Base-by-base conservation (phyloP, 208 protist genomes). In the Leishmania braziliensis region DNA sequence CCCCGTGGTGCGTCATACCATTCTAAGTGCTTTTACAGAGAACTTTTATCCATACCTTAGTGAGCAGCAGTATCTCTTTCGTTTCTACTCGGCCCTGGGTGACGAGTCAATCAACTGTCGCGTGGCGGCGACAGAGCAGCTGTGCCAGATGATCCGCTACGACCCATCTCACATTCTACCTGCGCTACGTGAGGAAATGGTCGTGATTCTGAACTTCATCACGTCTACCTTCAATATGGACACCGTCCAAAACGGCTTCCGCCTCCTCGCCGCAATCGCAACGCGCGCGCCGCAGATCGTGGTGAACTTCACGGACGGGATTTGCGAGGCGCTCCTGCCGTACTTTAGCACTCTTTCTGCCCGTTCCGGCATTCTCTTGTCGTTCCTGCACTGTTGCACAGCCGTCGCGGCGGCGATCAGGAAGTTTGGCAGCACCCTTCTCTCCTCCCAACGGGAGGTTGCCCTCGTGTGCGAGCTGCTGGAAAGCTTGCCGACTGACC, bases 31-130 rank as follows among this genome's bases (percentile, higher is more conserved):
- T 50, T 96, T 97, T 78, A 95, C 90, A 6, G 86, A 86, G 58
- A 84, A 90, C n/a, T 97, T 96, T 80, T 96, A 94, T 77, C 92
- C 94, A 9, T 97, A 91, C 84, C 84, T 97, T 23, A 95, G 91
- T 82, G 94, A 97, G 73, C 86, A 88, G 81, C 90, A 96, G 84
- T 96, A 94, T 73, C 83, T 97, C 50, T 88, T 91, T 43, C 87
- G 88, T 8, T 87, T 97, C 66, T 96, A 91, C 77, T 82, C 90
- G 2, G 93, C 91, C 48, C 88, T 97, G 75, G 94, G 94, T 39
- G 94, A 97, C 79, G 94, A 97, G 75, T 88, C 84, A 33, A 89
- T 96, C 75, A 83, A 89, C 65, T 97, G 94, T 84, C 92, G 91
- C 23, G 88, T 96, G 60, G 92, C 91, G 23, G 92, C 91, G 18